A percentile compares a stretch with the other conserved stretches of the same genome.
These are phyloP conservation scores for Pyrenophora tritici-repentis DNA, from an alignment of 2,329 filamentous ascomycete species.

Conservation along the genomic window DNA sequence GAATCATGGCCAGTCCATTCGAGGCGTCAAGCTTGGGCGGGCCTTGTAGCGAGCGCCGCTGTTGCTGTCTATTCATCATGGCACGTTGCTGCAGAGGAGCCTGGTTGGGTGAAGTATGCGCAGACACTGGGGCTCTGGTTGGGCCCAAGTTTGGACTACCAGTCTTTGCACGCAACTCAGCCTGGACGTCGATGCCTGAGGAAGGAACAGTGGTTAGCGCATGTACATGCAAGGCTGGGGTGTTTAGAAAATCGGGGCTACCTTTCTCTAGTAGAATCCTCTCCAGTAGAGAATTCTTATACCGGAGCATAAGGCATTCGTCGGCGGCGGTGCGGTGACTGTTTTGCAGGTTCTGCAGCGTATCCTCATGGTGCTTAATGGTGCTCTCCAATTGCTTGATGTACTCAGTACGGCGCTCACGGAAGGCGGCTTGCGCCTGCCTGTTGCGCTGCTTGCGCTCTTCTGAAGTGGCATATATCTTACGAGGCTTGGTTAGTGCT, in stretches of 20 bases:
- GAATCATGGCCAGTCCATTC: conserved; percentile 49
- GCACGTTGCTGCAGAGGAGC: conserved; percentile 78
- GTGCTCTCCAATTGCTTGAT: conserved; percentile 98
- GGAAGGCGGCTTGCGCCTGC: conserved; percentile 95
- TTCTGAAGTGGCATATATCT: conserved; percentile 99
- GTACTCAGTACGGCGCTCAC: conserved; percentile 95
- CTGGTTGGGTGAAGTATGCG: conserved; percentile 55
- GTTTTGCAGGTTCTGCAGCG: conserved; percentile 87
- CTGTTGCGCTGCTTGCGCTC: conserved; percentile 97
- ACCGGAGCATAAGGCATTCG: conserved; percentile 96
- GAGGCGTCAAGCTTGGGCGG: conserved; percentile 70
- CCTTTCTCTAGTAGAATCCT: conserved; percentile 96
- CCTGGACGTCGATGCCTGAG: conserved; percentile 92
- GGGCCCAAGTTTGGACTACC: conserved; percentile 79
- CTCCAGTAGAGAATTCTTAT: conserved; percentile 96
- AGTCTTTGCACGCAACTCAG: conserved; percentile 90
- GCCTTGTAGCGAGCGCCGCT: conserved; percentile 73
- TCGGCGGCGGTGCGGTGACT: conserved; percentile 93
- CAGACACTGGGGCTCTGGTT: conserved; percentile 61
- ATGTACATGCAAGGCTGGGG: background rate
- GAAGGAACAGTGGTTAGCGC: conserved; percentile 24
- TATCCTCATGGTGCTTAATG: conserved; percentile 95
- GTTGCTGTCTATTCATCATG: conserved; percentile 78
- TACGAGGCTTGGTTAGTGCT: conserved; percentile 49
- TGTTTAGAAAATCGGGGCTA: conserved; percentile 45